Evolutionary conservation across 352 stramenopile species (phyloP).

Genomic region (Elongisporangium senticosum): DNA sequence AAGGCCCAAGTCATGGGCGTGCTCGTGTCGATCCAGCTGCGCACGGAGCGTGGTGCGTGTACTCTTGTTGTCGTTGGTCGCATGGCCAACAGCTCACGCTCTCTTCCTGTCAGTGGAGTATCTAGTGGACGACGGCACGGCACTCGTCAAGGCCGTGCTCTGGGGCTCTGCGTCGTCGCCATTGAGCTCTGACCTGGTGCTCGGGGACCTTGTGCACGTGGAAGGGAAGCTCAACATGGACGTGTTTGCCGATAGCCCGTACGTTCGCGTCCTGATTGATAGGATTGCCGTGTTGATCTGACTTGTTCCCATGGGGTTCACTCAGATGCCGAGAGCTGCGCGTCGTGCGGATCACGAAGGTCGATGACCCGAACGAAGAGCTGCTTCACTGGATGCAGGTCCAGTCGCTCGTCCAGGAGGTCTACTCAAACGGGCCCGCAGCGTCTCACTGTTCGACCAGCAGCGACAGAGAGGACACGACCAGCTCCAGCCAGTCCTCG

Average conservation of each 20-base stretch:
- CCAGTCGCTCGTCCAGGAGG: constrained; percentile 29
- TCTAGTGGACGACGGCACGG: constrained; percentile 68
- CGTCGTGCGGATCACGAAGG: constrained; percentile 34
- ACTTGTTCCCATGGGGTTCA: not conserved
- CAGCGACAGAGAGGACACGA: not conserved
- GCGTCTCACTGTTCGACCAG: not conserved
- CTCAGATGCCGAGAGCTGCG: constrained; percentile 47
- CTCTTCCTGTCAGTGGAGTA: constrained; percentile 42
- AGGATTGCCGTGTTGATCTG: not conserved
- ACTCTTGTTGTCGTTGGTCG: not conserved
- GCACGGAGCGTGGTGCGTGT: constrained; percentile 42
- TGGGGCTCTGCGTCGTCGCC: constrained; percentile 19
- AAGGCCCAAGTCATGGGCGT: constrained; percentile 64
- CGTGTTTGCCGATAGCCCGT: constrained; percentile 1
- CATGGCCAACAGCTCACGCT: not conserved
- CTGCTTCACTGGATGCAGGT: constrained; percentile 65
- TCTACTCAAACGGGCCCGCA: constrained; percentile 23
- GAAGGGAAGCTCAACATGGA: constrained; percentile 70
- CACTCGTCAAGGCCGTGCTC: constrained; percentile 45
- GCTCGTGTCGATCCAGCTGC: constrained; percentile 49
- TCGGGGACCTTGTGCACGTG: constrained; percentile 71
- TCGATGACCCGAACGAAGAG: constrained; percentile 70
- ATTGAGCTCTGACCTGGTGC: constrained; percentile 11
- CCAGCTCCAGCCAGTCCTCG: not conserved
- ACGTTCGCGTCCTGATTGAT: not conserved